Base-by-base conservation (phyloP, 805 yeast genomes). In the Pichia membranifaciens region DNA sequence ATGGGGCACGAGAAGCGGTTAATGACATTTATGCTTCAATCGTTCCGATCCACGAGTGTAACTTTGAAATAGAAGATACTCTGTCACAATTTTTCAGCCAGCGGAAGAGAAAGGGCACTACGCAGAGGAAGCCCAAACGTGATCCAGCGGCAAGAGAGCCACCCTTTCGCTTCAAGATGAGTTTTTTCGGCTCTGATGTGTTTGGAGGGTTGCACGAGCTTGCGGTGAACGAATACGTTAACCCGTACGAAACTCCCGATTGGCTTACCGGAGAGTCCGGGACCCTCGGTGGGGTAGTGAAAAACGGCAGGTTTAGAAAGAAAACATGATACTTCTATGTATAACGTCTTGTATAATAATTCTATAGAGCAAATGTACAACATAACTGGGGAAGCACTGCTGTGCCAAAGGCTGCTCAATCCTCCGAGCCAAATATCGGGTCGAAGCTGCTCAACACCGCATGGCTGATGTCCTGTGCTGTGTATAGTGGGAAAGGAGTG, bases 261-360 rank as follows among this genome's bases (percentile, higher is more conserved):
- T 87, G 89, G 90, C 61, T 87, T 29, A 79, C 90, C 4, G 95
- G 95, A 2, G 88, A 85, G 60, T 82, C 81, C 51, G 84, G 85
- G 0, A 55, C 64, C 1, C 64, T 66, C 36, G 67, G 75, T 33
- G 89, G 89, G 0, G 56, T 52, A 0, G 63, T 77, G 4, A 57
- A 56, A 25, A 63, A 74, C 48, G 77, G 77, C 0, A 58, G 53
- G 38, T 68, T 67, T 20, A 29, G 20, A 6, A 41, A 25, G 38
- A 32, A 21, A 15, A 18, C n/a, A 20, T 41, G 16, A 39, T 25
- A 20, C 7, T 8, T 20, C 8, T 18, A 12, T 17, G 18, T 36
- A 36, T 18, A 36, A 12, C 20, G 22, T 18, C 15, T 12, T 36
- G 39, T 36, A 16, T 33, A 33, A n/a, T 18, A 36, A 36, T 15